These are phyloP conservation scores for Wickerhamomyces alni DNA, from an alignment of 805 yeast species.

Conservation along the genomic window DNA sequence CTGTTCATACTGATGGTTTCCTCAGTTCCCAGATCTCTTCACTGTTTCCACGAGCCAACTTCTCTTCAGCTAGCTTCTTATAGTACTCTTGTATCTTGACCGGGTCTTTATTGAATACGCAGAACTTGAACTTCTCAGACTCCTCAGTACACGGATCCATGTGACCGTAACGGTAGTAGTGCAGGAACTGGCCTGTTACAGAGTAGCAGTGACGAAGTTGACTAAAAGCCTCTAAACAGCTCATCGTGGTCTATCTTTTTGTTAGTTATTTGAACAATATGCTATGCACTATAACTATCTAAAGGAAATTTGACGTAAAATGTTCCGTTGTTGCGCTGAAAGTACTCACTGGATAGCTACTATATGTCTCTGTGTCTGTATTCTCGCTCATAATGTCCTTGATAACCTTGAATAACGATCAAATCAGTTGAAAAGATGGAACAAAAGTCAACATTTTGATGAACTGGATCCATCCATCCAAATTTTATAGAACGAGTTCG, in stretches of 20 bases:
- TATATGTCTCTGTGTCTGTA: conserved; percentile 4
- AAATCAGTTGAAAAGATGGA: neutral
- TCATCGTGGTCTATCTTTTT: conserved; percentile 39
- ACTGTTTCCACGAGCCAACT: conserved; percentile 63
- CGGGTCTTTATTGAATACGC: conserved; percentile 54
- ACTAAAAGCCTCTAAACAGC: conserved; percentile 79
- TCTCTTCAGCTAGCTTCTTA: conserved; percentile 56
- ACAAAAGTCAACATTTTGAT: too few species aligned
- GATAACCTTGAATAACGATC: neutral
- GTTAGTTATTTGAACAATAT: too few species aligned
- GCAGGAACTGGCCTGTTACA: conserved; percentile 81
- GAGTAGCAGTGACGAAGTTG: conserved; percentile 84
- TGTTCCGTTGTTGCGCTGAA: too few species aligned
- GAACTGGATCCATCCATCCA: too few species aligned
- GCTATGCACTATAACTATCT: neutral
- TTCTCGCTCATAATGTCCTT: neutral
- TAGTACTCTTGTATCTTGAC: conserved; percentile 69
- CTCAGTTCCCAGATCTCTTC: conserved; percentile 76
- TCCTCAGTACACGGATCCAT: conserved; percentile 66
- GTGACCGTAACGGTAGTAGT: conserved; percentile 79
- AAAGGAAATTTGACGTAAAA: too few species aligned
- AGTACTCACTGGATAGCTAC: conserved; percentile 22
- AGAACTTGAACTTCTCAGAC: conserved; percentile 73
- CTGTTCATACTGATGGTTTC: too few species aligned
- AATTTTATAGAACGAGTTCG: neutral